These are phyloP conservation scores for Mortierella sp. DNA, from an alignment of 371 early-diverging fungal genomes.

Conservation along the genomic window DNA sequence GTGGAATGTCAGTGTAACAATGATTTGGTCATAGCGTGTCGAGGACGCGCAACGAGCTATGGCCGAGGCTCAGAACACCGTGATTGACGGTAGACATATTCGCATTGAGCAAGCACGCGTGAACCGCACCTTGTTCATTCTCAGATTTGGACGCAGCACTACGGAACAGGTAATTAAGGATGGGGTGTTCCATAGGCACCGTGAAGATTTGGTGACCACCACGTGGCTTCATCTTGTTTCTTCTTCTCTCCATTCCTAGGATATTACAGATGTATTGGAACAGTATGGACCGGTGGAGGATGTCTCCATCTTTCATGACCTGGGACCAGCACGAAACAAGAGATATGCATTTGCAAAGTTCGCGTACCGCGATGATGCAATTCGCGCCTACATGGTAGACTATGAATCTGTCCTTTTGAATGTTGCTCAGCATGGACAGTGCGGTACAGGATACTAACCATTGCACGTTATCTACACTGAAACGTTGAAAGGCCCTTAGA, in stretches of 20 bases:
- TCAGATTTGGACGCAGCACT: constrained; percentile 57
- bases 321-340: constrained; percentile 53
- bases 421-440: too few species aligned
- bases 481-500: constrained; percentile 36
- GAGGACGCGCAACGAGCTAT: constrained; percentile 74
- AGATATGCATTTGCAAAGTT: constrained; percentile 80
- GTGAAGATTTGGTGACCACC: too few species aligned
- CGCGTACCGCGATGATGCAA: constrained; percentile 84
- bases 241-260: constrained; percentile 14
- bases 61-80: constrained; percentile 72
- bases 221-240: not conserved
- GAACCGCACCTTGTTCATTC: constrained; percentile 81
- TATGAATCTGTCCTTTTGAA: not conserved
- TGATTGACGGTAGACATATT: constrained; percentile 77
- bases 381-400: constrained; percentile 73
- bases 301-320: constrained; percentile 66
- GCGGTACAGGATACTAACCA: too few species aligned
- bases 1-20: not conserved
- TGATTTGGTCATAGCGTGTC: constrained; percentile 33
- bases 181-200: too few species aligned
- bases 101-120: constrained; percentile 89
- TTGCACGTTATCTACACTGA: not conserved
- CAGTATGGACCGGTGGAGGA: constrained; percentile 78
- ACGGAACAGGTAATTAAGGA: constrained; percentile 54
- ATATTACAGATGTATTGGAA: constrained; percentile 53